Evolutionary conservation across 2,329 filamentous ascomycete species (phyloP).

Genomic region (Blumeria hordei): DNA sequence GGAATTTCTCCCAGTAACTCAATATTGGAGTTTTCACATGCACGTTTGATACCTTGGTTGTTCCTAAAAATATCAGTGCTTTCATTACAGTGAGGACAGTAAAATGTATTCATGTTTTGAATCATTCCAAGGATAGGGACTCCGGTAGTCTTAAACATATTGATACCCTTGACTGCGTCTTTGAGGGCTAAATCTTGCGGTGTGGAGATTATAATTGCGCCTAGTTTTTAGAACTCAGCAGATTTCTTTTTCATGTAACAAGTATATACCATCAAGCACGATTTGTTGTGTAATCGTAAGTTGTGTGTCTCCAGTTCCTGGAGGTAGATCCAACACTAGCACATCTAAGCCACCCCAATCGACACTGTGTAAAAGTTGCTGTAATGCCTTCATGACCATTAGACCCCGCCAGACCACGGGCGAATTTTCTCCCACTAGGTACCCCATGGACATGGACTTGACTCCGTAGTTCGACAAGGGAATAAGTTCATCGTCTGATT

Average conservation of each 20-base stretch:
- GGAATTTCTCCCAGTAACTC: constrained; percentile 76
- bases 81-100: constrained; percentile 53
- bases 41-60: constrained; percentile 34
- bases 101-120: constrained; percentile 75
- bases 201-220: constrained; percentile 70
- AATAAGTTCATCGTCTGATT: constrained; percentile 49
- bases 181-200: constrained; percentile 83
- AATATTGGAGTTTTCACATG: constrained; percentile 50
- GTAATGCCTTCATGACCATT: constrained; percentile 94
- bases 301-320: constrained; percentile 87
- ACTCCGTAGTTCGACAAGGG: constrained; percentile 86
- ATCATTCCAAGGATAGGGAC: constrained; percentile 60
- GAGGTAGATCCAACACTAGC: constrained; percentile 73
- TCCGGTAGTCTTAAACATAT: constrained; percentile 72
- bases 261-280: constrained; percentile 45
- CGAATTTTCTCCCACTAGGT: constrained; percentile 54
- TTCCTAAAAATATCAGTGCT: constrained; percentile 54
- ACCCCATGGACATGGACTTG: constrained; percentile 98
- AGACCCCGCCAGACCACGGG: constrained; percentile 87
- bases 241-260: background rate
- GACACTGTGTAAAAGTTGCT: constrained; percentile 85
- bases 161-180: constrained; percentile 76
- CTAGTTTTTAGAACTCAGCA: constrained; percentile 17
- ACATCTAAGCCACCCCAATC: constrained; percentile 81
- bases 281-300: constrained; percentile 93